A percentile compares a stretch with the other conserved stretches of the same genome.
Evolutionary conservation across 345 rosid genomes (phyloP).

Genomic region (Aquilaria malaccensis): DNA sequence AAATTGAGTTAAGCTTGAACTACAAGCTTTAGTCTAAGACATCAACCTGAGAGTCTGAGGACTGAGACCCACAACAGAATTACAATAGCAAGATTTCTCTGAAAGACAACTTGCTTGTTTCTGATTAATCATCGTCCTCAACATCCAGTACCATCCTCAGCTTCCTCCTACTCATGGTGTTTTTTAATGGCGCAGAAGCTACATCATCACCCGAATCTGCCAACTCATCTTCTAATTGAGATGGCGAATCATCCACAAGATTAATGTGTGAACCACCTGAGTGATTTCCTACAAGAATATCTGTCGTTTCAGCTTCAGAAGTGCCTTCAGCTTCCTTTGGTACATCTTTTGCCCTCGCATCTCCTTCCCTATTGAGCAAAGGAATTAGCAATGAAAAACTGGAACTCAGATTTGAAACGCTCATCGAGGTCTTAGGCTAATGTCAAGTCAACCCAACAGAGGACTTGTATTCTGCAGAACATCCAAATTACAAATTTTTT

Average conservation of each 20-base stretch:
- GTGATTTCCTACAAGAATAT: constrained; percentile 7
- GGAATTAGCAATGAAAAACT: not conserved
- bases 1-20: no score
- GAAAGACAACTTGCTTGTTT: not conserved
- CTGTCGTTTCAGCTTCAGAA: constrained; percentile 21
- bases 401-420: not conserved
- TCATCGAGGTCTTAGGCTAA: no score
- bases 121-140: constrained; percentile 53
- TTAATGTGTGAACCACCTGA: constrained; percentile 13
- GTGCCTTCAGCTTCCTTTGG: constrained; percentile 10
- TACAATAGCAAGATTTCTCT: no score
- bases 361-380: constrained; percentile 27
- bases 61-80: no score
- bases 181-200: constrained; percentile 9
- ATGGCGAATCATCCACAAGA: constrained; percentile 14
- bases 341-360: constrained; percentile 10
- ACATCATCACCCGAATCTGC: constrained; percentile 37
- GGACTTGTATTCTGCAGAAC: not conserved
- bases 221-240: constrained; percentile 34
- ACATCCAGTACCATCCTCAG: constrained; percentile 53
- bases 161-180: constrained; percentile 41
- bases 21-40: no score
- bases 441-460: not conserved
- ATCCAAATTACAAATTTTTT: not conserved
- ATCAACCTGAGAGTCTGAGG: no score